Conservation (phyloP, 129 eudicot genomes). For the Scalesia atractyloides region DNA sequence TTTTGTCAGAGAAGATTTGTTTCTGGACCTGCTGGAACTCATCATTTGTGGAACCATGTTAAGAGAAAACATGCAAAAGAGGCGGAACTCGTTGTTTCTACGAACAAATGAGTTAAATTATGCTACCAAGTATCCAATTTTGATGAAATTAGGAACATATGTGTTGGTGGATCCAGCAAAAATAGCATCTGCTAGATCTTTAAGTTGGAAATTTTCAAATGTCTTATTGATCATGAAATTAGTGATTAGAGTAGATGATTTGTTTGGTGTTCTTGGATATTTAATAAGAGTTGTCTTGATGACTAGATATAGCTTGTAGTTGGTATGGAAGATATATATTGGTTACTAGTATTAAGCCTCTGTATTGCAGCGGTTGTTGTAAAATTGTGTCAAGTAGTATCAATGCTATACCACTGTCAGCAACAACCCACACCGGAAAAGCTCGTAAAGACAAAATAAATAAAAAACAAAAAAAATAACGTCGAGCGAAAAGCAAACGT, state of each 20-base stretch:
- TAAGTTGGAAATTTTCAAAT: not conserved
- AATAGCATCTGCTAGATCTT: not conserved
- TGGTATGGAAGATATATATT: constrained; percentile 11
- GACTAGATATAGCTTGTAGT: constrained; percentile 12
- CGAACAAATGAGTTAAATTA: not conserved
- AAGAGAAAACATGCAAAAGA: constrained; percentile 11
- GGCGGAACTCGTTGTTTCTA: not conserved
- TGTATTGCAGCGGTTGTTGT: too few relatives aligned
- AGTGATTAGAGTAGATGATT: constrained; percentile 18
- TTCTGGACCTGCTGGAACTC: constrained; percentile 22
- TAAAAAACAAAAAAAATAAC: too few relatives aligned
- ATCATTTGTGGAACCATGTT: constrained; percentile 22
- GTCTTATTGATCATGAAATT: not conserved
- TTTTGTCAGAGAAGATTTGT: constrained; percentile 18
- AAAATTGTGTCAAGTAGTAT: too few relatives aligned
- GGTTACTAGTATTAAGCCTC: too few relatives aligned
- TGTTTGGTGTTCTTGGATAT: constrained; percentile 11
- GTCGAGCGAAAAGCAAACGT: too few relatives aligned
- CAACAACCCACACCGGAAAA: too few relatives aligned
- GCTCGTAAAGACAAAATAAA: too few relatives aligned
- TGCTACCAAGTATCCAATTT: constrained; percentile 20
- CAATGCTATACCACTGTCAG: too few relatives aligned
- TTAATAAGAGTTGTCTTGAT: constrained; percentile 12
- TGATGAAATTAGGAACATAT: not conserved
- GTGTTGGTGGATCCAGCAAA: constrained; percentile 13